Conservation (phyloP, 2,329 filamentous ascomycete genomes). For the Pseudogymnoascus pannorum region DNA sequence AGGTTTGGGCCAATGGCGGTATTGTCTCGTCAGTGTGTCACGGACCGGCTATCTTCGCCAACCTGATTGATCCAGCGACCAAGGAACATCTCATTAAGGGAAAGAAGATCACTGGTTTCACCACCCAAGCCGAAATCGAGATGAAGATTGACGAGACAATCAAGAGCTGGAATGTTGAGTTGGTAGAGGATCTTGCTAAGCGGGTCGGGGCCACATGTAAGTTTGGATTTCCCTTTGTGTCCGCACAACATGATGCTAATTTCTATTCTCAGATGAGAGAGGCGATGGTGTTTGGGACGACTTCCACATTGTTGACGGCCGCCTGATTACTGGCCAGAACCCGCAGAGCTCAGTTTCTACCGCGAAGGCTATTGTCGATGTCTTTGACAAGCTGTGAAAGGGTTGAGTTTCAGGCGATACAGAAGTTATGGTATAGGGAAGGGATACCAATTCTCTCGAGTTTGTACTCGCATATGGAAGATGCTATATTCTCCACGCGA, state of each 20-base stretch:
- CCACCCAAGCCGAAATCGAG: constrained; percentile 31
- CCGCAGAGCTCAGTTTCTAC: constrained; percentile 33
- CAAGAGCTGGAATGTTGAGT: constrained; percentile 26
- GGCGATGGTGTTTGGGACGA: constrained; percentile 25
- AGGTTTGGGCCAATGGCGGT: constrained; percentile 35
- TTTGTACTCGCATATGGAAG: not conserved
- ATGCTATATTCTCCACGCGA: not conserved
- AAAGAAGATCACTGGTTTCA: constrained; percentile 35
- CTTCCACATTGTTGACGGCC: constrained; percentile 19
- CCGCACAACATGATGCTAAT: not conserved
- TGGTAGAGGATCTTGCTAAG: constrained; percentile 30
- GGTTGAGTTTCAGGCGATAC: not conserved
- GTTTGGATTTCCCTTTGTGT: constrained; percentile 12
- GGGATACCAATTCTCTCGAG: not conserved
- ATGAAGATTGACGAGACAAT: constrained; percentile 30
- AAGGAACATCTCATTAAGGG: constrained; percentile 32
- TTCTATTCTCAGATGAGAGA: constrained; percentile 4
- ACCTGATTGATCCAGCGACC: constrained; percentile 29
- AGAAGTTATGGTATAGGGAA: not conserved
- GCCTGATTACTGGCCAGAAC: constrained; percentile 37
- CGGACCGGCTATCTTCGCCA: constrained; percentile 33
- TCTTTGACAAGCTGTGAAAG: constrained; percentile 1
- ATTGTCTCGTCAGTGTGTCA: constrained; percentile 38
- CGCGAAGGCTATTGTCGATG: constrained; percentile 29
- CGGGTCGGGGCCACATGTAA: constrained; percentile 29